Conservation (phyloP, 225 moss, liverwort and hornwort genomes). For the Thuidium tamariscinum region DNA sequence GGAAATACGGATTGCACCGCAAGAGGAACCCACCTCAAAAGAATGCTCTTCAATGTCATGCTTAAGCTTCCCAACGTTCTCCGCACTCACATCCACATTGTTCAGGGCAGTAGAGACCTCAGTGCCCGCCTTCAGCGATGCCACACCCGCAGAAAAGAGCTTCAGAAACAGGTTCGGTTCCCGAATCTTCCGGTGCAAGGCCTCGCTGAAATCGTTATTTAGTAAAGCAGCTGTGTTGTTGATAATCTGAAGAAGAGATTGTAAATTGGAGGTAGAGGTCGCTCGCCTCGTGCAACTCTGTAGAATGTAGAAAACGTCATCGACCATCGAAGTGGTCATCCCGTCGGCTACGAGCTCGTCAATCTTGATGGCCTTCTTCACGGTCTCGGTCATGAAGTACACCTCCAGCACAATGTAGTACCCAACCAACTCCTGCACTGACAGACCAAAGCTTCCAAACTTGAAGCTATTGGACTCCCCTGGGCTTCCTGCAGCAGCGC, state of each 20-base stretch:
- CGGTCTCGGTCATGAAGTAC: slow-evolving; percentile 90
- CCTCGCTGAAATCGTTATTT: slow-evolving; percentile 85
- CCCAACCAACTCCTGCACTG: slow-evolving; percentile 77
- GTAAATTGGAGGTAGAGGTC: slow-evolving; percentile 62
- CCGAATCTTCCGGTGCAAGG: slow-evolving; percentile 62
- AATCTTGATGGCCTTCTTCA: slow-evolving; percentile 89
- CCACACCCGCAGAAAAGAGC: slow-evolving; percentile 58
- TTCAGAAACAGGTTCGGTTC: slow-evolving; percentile 68
- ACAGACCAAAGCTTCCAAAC: slow-evolving; percentile 60
- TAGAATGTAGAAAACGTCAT: slow-evolving; percentile 90
- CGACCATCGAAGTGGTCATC: slow-evolving; percentile 87
- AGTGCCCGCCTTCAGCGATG: slow-evolving; percentile 46
- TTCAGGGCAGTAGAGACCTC: slow-evolving; percentile 82
- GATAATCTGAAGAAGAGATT: slow-evolving; percentile 57
- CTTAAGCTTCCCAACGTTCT: slow-evolving; percentile 86
- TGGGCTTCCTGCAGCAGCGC: slow-evolving; percentile 59
- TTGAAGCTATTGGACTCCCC: slow-evolving; percentile 54
- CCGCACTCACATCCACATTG: slow-evolving; percentile 80
- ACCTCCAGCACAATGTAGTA: slow-evolving; percentile 78
- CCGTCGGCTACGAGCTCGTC: slow-evolving; percentile 87
- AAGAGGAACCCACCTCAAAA: slow-evolving; percentile 34
- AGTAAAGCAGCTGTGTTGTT: slow-evolving; percentile 58
- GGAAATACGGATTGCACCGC: neutral
- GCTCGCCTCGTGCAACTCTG: slow-evolving; percentile 86
- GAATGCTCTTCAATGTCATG: slow-evolving; percentile 81